Base-by-base conservation (phyloP, 2,329 filamentous ascomycete species). In the Dactylellina haptotyla region DNA sequence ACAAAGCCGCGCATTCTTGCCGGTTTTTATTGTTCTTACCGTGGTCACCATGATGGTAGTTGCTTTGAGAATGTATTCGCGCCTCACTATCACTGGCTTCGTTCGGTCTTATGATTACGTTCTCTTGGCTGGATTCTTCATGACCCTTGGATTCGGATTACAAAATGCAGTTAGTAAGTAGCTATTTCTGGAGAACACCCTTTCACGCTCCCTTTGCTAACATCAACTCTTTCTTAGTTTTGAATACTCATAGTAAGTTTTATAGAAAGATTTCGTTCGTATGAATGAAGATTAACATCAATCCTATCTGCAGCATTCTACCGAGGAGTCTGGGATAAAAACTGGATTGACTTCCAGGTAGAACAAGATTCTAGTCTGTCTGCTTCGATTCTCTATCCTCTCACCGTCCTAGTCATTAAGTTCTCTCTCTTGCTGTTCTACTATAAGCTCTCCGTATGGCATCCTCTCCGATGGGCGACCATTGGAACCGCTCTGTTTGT, bases 121-220 rank as follows among this genome's bases (percentile, higher is more conserved):
- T 41, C 23, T 67, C 2, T 28, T 67, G 5, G 43, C 16, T 16
- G 63, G 51, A 0, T 58, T 59, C 12, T 20, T 67, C n/a, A 58
- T 59, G 25, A 67, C 63, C 1, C 30, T 67, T 20, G 63, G 41
- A n/a, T 59, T 67, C 23, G 63, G 63, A 14, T 41, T 67, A 43
- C 51, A 58, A 28, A 67, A 67, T 30, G 51, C 63, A 10, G 41
- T 67, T 16, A 67, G 63, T 67, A 67, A 57, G 62, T 50, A 34
- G 32, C 14, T 34, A 34, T n/a, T 16, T 3, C 41, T 20, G 6
- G 5, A 9, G 12, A 41, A n/a, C 37, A 41, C 23, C 10, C 4
- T 18, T 37, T 14, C 18, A 43, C 4, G 1, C 26, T 51, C 30
- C 20, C 10, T 2, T 28, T 58, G 32, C 26, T 3, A 2, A 20